Evolutionary conservation across 345 rosid genomes (phyloP).

Genomic region (Eucalyptus sideroxylon): DNA sequence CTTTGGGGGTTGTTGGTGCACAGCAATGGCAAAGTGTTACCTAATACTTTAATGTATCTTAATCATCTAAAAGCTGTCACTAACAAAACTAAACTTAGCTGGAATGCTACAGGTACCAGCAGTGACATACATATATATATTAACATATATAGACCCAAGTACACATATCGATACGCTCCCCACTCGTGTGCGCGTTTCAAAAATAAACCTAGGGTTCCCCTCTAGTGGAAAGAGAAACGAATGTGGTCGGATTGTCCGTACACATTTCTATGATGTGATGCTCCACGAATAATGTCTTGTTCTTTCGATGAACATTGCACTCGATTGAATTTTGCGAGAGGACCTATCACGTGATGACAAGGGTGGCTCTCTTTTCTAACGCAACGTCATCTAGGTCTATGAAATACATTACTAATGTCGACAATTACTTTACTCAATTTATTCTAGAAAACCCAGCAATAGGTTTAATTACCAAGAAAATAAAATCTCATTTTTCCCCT

Average conservation of each 20-base stretch:
- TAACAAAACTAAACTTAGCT: not conserved
- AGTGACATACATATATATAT: not conserved
- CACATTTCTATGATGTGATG: not conserved
- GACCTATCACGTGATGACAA: not conserved
- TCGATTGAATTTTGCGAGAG: not conserved
- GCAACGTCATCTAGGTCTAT: not conserved
- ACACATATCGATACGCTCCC: not conserved
- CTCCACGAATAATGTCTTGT: not conserved
- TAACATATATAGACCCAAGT: not conserved
- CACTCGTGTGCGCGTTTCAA: not conserved
- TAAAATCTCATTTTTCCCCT: not conserved
- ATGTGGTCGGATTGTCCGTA: not conserved
- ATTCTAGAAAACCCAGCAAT: not conserved
- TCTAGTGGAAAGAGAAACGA: not conserved
- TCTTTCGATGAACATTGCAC: not conserved
- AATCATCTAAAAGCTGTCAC: not conserved
- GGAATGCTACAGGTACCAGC: not conserved
- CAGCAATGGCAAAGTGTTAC: not conserved
- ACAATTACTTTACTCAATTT: not conserved
- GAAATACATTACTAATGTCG: not conserved
- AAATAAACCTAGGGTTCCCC: not conserved
- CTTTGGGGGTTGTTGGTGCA: not conserved
- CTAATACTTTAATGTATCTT: not conserved
- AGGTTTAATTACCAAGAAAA: not conserved
- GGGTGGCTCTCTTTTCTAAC: not conserved